These are phyloP conservation scores for Rubia tinctorum DNA, from an alignment of 305 asterid genomes.

Conservation along the genomic window DNA sequence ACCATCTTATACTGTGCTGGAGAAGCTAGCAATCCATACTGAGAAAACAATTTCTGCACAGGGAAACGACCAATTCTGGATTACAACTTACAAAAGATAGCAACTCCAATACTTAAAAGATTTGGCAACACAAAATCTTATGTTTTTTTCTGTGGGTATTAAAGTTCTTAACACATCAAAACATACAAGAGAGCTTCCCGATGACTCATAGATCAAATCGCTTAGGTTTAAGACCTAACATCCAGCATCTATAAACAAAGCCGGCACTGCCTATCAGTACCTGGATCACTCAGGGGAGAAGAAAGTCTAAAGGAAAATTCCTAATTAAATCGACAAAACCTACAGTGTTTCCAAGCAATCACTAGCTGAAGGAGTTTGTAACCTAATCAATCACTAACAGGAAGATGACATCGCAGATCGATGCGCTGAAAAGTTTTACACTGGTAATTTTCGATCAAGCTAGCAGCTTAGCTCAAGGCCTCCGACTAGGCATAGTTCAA, in stretches of 20 bases:
- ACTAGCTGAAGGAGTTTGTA: background rate
- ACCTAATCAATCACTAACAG: background rate
- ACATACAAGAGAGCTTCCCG: background rate
- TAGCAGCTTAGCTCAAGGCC: background rate
- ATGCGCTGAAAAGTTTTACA: background rate
- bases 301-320: no score
- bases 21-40: constrained; percentile 49
- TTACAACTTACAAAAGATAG: background rate
- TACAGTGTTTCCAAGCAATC: no score
- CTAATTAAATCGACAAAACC: background rate
- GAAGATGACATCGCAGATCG: background rate
- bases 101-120: background rate
- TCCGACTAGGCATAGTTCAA: background rate
- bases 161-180: background rate
- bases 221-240: background rate
- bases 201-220: background rate
- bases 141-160: background rate
- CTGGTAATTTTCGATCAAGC: background rate
- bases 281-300: background rate
- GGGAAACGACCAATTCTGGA: constrained; percentile 14
- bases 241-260: background rate
- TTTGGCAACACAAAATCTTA: background rate
- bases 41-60: constrained; percentile 52
- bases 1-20: constrained; percentile 46
- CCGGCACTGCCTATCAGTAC: background rate